Percentiles rank a stretch among this genome's conserved stretches.
Conservation (phyloP, 2,329 filamentous ascomycete species). For the Tolypocladium nubicola region DNA sequence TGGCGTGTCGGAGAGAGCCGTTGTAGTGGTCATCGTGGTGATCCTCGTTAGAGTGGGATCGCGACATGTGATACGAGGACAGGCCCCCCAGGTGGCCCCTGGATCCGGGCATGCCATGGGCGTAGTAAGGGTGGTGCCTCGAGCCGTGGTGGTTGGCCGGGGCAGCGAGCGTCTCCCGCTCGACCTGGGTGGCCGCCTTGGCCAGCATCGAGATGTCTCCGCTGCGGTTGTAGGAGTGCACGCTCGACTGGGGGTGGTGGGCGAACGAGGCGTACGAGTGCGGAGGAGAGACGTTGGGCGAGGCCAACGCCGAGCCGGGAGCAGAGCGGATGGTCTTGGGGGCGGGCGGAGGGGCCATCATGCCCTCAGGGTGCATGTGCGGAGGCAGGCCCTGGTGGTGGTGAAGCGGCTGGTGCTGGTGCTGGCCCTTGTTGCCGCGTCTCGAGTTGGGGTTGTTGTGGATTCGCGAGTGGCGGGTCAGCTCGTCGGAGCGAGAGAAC, state of each 20-base stretch:
- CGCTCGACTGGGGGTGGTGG: slow-evolving; percentile 32
- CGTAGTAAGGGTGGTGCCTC: slow-evolving; percentile 45
- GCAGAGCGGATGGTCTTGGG: slow-evolving; percentile 81
- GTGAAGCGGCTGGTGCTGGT: slow-evolving; percentile 24
- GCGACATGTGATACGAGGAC: slow-evolving; percentile 87
- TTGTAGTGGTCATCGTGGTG: slow-evolving; percentile 67
- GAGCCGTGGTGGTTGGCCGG: slow-evolving; percentile 31
- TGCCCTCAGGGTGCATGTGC: slow-evolving; percentile 43
- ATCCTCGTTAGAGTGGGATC: slow-evolving; percentile 74
- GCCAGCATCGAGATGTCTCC: slow-evolving; percentile 50
- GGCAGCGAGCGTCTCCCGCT: slow-evolving; percentile 41
- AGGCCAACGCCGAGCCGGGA: slow-evolving; percentile 73
- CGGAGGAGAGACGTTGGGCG: slow-evolving; percentile 93
- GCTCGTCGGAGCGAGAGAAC: slow-evolving; percentile 91
- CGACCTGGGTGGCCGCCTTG: slow-evolving; percentile 50
- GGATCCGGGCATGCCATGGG: slow-evolving; percentile 34
- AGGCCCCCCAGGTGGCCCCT: slow-evolving; percentile 62
- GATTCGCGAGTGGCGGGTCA: slow-evolving; percentile 94
- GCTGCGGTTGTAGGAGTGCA: slow-evolving; percentile 39
- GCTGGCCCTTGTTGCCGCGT: slow-evolving; percentile 71
- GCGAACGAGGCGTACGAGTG: slow-evolving; percentile 73
- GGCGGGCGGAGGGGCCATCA: slow-evolving; percentile 68
- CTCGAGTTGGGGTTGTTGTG: slow-evolving; percentile 98
- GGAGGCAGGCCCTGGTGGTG: slow-evolving; percentile 28
- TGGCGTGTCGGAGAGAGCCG: slow-evolving; percentile 58